Conservation (phyloP, 257 asterid genomes). For the Penstemon davidsonii region DNA sequence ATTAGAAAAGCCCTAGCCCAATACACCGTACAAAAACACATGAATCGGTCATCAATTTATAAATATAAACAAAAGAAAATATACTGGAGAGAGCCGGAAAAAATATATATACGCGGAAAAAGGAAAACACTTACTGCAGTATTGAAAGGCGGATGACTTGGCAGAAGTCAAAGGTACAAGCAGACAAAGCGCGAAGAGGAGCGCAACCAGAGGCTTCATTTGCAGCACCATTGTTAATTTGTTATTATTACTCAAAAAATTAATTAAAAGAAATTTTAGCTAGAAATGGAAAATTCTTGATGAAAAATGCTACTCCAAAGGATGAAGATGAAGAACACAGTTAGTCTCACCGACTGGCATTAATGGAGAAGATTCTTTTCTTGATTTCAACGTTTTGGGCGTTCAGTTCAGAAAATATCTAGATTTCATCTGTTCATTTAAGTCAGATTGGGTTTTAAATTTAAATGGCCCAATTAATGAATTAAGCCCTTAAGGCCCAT, state of each 20-base stretch:
- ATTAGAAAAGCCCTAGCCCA: too few species aligned
- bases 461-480: too few species aligned
- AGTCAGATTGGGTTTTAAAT: too few species aligned
- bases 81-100: neutral
- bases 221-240: slow-evolving; percentile 29
- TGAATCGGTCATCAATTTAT: neutral
- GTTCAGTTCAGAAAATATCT: neutral
- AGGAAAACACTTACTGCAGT: slow-evolving; percentile 45
- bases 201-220: slow-evolving; percentile 36
- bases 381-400: slow-evolving; percentile 21
- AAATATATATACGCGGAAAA: neutral
- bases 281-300: slow-evolving; percentile 16
- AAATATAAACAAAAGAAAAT: neutral
- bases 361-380: slow-evolving; percentile 32
- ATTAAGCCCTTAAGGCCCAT: too few species aligned
- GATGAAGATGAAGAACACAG: neutral
- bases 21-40: neutral
- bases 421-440: too few species aligned
- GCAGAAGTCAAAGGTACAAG: slow-evolving; percentile 42
- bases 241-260: too few species aligned
- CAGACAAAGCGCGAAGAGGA: slow-evolving; percentile 35
- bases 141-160: slow-evolving; percentile 28
- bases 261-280: neutral
- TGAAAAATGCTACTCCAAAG: neutral
- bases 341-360: slow-evolving; percentile 5